Conservation (phyloP, 176 grass and related monocot species). For the Cenchrus americanus region DNA sequence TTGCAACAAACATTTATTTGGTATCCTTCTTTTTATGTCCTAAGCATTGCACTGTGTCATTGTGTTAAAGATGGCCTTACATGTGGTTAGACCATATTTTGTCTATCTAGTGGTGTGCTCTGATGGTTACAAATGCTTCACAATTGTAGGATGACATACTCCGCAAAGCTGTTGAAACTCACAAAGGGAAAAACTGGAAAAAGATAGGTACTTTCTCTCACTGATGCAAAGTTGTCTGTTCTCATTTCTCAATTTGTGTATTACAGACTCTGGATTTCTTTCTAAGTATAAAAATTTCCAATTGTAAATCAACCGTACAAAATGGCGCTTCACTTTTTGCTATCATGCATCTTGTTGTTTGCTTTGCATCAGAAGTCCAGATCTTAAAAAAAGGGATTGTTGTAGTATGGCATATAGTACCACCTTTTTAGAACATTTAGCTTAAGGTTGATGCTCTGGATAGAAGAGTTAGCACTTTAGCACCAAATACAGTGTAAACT, state of each 20-base stretch:
- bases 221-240: constrained; percentile 14
- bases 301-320: background rate
- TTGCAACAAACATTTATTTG: background rate
- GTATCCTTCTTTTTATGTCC: background rate
- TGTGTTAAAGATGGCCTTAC: background rate
- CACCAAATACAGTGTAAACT: background rate
- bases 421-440: constrained; percentile 6
- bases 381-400: no score
- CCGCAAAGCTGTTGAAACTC: constrained; percentile 66
- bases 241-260: background rate
- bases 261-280: background rate
- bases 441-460: constrained; percentile 7
- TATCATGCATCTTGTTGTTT: no score
- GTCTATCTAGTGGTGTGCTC: background rate
- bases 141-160: constrained; percentile 78
- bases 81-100: constrained; percentile 6
- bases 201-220: constrained; percentile 71
- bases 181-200: constrained; percentile 96
- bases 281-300: background rate
- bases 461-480: background rate
- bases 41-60: background rate
- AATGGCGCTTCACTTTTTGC: background rate
- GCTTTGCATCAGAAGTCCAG: no score
- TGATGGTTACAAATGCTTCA: constrained; percentile 41
- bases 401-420: background rate